phyloP scores from a whole-genome alignment of 2,329 filamentous ascomycete species.

The Scedosporium aurantiacum region DNA sequence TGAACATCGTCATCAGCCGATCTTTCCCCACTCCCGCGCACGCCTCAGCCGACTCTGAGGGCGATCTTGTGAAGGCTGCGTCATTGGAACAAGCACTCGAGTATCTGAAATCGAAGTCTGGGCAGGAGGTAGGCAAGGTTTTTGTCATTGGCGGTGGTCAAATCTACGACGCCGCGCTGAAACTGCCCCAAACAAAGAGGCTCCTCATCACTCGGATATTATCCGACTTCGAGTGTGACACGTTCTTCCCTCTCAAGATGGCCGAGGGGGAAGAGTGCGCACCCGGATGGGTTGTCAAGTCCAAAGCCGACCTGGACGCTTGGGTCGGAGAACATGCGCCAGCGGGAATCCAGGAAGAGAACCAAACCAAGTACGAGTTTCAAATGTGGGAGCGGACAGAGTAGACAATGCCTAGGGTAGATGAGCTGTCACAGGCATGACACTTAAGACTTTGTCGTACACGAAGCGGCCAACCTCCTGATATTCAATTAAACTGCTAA shows the following conservation, averaged over 20 bases:
- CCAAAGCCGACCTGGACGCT: constrained; percentile 40
- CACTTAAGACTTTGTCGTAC: background rate
- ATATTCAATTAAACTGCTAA: background rate
- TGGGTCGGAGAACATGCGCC: constrained; percentile 58
- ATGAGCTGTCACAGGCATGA: constrained; percentile 7
- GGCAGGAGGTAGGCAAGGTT: constrained; percentile 38
- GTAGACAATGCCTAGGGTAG: background rate
- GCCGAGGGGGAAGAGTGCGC: constrained; percentile 16
- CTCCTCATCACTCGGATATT: constrained; percentile 61
- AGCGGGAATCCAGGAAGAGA: constrained; percentile 49
- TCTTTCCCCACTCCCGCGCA: constrained; percentile 17
- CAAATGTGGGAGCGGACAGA: constrained; percentile 58
- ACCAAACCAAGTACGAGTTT: constrained; percentile 56
- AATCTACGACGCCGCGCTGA: constrained; percentile 66
- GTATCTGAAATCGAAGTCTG: constrained; percentile 28
- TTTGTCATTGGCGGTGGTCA: constrained; percentile 88
- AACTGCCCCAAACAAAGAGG: constrained; percentile 41
- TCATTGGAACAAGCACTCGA: constrained; percentile 49
- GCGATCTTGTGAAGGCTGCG: constrained; percentile 42
- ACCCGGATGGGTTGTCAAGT: constrained; percentile 42
- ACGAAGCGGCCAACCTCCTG: background rate
- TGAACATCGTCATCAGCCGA: constrained; percentile 73
- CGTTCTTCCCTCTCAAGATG: constrained; percentile 56
- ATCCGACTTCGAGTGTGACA: constrained; percentile 65
- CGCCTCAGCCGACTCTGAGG: constrained; percentile 8